phyloP scores from a whole-genome alignment of 371 early-diverging fungal species.

The Mucor indicus region DNA sequence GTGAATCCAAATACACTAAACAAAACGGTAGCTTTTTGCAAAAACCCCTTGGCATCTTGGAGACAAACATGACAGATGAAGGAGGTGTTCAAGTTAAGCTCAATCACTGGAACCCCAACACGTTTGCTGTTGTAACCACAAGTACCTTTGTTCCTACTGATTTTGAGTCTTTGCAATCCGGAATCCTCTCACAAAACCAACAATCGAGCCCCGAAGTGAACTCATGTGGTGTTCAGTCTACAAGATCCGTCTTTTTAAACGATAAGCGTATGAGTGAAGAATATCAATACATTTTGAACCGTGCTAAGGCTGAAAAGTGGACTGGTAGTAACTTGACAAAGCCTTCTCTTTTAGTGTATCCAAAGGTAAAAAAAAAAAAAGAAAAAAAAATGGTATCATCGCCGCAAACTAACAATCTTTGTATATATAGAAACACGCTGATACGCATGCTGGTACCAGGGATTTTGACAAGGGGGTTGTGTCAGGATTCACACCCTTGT shows the following conservation, averaged over 20 bases:
- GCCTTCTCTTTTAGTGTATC: conserved; percentile 47
- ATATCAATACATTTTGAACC: conserved; percentile 54
- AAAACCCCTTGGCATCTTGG: conserved; percentile 7
- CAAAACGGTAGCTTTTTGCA: conserved; percentile 2
- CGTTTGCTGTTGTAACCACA: conserved; percentile 24
- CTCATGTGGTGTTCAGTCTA: neutral
- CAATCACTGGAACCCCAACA: conserved; percentile 9
- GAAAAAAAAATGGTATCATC: too few species aligned
- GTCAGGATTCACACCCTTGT: too few species aligned
- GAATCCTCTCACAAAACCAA: neutral
- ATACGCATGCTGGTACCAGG: too few species aligned
- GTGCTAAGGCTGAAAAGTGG: conserved; percentile 47
- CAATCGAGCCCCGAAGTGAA: neutral
- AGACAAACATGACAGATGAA: conserved; percentile 5
- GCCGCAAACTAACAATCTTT: neutral
- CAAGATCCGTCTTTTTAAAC: conserved; percentile 21
- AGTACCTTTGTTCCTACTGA: conserved; percentile 26
- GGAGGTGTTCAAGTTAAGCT: conserved; percentile 11
- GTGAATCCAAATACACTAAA: conserved; percentile 2
- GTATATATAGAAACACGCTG: neutral
- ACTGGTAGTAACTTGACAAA: conserved; percentile 49
- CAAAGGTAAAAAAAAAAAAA: conserved; percentile 33
- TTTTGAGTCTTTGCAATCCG: neutral
- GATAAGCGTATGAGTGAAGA: conserved; percentile 54
- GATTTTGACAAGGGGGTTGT: too few species aligned